phyloP scores from a whole-genome alignment of 139 green algal genomes.

The Pedinophyceae sp. region DNA sequence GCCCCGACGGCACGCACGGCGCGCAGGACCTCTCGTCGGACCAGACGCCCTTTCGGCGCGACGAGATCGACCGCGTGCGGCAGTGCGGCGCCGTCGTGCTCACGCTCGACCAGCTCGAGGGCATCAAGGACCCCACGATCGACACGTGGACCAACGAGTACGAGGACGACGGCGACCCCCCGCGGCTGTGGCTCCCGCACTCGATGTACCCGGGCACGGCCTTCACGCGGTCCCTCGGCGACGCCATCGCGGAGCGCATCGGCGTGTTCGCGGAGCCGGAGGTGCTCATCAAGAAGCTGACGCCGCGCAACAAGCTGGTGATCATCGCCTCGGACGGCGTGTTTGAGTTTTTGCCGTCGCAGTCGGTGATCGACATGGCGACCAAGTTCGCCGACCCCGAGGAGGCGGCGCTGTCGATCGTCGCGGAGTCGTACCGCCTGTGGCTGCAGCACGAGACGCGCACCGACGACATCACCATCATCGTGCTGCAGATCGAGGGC shows the following conservation, averaged over 20 bases:
- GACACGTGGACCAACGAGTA: constrained; percentile 55
- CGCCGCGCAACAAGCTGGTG: constrained; percentile 14
- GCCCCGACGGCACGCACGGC: constrained; percentile 20
- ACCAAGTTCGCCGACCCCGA: constrained; percentile 42
- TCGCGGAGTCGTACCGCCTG: constrained; percentile 58
- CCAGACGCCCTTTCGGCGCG: constrained; percentile 72
- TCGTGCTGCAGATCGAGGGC: constrained; percentile 50
- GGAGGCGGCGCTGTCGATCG: constrained; percentile 51
- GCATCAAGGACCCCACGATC: constrained; percentile 46
- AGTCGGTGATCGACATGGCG: constrained; percentile 79
- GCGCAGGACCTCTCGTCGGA: constrained; percentile 50
- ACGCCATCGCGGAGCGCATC: constrained; percentile 74
- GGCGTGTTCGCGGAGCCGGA: constrained; percentile 82
- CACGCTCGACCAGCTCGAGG: constrained; percentile 83
- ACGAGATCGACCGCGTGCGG: constrained; percentile 78
- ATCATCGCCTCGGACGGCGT: constrained; percentile 85
- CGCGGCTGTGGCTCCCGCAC: constrained; percentile 68
- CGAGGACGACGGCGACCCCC: constrained; percentile 80
- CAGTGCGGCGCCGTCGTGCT: constrained; percentile 64
- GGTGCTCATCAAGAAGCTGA: constrained; percentile 40
- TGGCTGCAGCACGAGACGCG: constrained; percentile 82
- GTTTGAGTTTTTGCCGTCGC: constrained; percentile 85
- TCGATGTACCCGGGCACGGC: constrained; percentile 82
- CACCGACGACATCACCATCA: constrained; percentile 89
- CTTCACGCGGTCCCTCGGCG: constrained; percentile 87